Base-by-base conservation (phyloP, 257 asterid species). In the Eustoma russellianum region DNA sequence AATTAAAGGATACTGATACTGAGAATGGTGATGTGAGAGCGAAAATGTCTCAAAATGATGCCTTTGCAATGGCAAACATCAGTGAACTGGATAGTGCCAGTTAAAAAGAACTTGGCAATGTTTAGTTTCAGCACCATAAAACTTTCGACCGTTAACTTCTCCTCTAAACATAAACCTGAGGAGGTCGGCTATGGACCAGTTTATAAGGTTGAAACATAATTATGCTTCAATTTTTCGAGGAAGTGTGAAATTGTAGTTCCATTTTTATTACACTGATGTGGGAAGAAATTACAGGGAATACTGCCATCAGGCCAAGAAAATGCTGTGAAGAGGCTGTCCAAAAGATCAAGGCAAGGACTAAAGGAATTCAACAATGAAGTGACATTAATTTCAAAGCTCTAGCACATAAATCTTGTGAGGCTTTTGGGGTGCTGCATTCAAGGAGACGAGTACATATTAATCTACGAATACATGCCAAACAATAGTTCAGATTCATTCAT, bases 401-500 rank as follows among this genome's bases (percentile, higher is more conserved):
- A 59, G 45, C 77, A 67, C 17, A 54, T 68, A 15, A 72, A 72
- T 72, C 77, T 72, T 17, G 77, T 67, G 7, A 67, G 46, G 61
- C 65, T 72, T 59, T 46, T 72, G 13, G 73, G 73, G 10, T 57
- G 68, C 57, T 30, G 65, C 52, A 61, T 60, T 60, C 45, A 65
- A 38, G 65, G 65, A 28, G 71, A 52, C 28, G 75, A 65, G 57
- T 60, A 65, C 55, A 62, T 70, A 24, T 35, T 70, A 24, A 58
- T 70, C n/a, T 62, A 65, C 5, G 68, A 70, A 33, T 65, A 57
- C 53, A 34, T 70, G 68, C 60, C 54, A 34, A 70, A 58, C 48
- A 49, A 13, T 14, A 59, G 56, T 16, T 40, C 48, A 49, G 64
- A 49, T 12, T 40, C 64, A 2, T 59, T 59, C n/a, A 52, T 48